These are phyloP conservation scores for Salix caprea DNA, from an alignment of 345 rosid genomes.

Conservation along the genomic window DNA sequence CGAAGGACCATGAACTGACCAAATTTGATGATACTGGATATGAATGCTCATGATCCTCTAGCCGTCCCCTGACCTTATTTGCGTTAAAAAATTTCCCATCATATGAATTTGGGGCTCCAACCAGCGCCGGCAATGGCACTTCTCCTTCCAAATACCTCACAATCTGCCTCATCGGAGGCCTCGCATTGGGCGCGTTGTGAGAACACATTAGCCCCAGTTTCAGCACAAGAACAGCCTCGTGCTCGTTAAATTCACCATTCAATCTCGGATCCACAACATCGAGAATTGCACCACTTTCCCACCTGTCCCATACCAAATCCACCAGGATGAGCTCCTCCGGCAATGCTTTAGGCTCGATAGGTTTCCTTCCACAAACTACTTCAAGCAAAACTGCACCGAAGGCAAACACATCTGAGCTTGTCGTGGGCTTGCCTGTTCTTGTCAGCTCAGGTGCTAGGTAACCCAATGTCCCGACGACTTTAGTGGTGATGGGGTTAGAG, in stretches of 20 bases:
- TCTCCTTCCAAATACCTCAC: slow-evolving; percentile 68
- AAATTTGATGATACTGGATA: slow-evolving; percentile 29
- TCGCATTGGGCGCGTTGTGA: slow-evolving; percentile 43
- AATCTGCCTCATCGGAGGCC: slow-evolving; percentile 80
- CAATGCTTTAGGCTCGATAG: slow-evolving; percentile 65
- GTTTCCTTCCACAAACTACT: slow-evolving; percentile 82
- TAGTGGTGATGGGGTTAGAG: slow-evolving; percentile 60
- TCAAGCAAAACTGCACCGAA: slow-evolving; percentile 84
- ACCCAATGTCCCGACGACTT: slow-evolving; percentile 92
- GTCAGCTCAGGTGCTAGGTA: slow-evolving; percentile 94
- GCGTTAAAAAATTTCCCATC: slow-evolving; percentile 29
- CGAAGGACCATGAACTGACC: slow-evolving; percentile 31
- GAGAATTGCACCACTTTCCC: slow-evolving; percentile 57
- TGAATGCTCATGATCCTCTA: slow-evolving; percentile 55
- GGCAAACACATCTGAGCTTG: slow-evolving; percentile 78
- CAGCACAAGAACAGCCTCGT: slow-evolving; percentile 51
- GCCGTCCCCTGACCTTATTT: slow-evolving; percentile 14
- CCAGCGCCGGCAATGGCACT: slow-evolving; percentile 7
- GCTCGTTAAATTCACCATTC: slow-evolving; percentile 54
- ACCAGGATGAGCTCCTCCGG: slow-evolving; percentile 88
- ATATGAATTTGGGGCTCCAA: slow-evolving; percentile 40
- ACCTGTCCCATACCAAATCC: slow-evolving; percentile 87
- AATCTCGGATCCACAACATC: slow-evolving; percentile 67
- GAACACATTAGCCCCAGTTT: slow-evolving; percentile 82
- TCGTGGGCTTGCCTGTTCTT: slow-evolving; percentile 68